Base-by-base conservation (phyloP, 73 alveolate species). In the Paramecium sonneborni region DNA sequence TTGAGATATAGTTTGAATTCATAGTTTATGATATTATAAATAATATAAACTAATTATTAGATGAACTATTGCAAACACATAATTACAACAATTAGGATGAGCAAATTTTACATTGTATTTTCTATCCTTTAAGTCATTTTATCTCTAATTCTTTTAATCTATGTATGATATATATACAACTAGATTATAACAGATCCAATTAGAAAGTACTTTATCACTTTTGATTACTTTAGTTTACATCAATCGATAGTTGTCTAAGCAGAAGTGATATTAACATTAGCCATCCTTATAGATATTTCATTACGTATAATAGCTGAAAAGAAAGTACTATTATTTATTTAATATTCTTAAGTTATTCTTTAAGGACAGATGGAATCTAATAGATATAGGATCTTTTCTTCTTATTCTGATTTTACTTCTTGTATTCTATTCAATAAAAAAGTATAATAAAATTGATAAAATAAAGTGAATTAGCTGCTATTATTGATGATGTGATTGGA, bases 31-130 rank as follows among this genome's bases (percentile, higher is more conserved):
- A 46, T 46, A 52, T 52, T 52, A 52, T 15, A 52, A 52, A 52
- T 52, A 52, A 52, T 52, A 52, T 52, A 18, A 18, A 52, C 32
- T 11, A 52, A 52, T 52, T 52, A 52, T 52, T 52, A 3, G 68
- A 62, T 62, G 84, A 8, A 62, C n/a, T 32, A 32, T 72, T 72
- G 86, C 35, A 72, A 72, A 37, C 86, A 72, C 28, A 35, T 72
- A 9, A 72, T 72, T 18, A 72, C 62, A 28, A 72, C 35, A 2
- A 28, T 72, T 34, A 72, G 86, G 6, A 72, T 72, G 86, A 72
- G 86, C 35, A 32, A 72, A 21, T 32, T 72, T 34, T 72, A 72
- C 28, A 72, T 72, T 18, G 38, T 38, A 5, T 38, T 72, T 72
- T 72, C 86, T 12, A 41, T 38, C 8, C 35, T 37, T 37, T 72